phyloP scores from a whole-genome alignment of 1,139 yeast genomes.

The Lodderomyces oxycetoniae region DNA sequence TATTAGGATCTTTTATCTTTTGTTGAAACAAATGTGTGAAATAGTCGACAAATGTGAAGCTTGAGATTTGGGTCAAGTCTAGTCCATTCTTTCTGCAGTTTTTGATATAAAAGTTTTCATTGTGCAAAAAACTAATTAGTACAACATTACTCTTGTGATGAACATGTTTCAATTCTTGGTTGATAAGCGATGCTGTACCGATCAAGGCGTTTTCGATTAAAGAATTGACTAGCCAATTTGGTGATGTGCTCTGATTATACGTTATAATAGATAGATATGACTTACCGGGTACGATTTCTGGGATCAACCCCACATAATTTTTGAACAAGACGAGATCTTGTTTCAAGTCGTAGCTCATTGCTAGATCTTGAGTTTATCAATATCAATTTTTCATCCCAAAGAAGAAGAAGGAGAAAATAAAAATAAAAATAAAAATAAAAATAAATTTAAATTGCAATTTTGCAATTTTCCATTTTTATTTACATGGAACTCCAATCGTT shows the following conservation, averaged over 20 bases:
- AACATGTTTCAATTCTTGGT: conserved; percentile 27
- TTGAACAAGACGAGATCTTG: conserved; percentile 58
- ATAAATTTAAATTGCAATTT: too few relatives aligned
- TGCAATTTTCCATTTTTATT: too few relatives aligned
- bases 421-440: too few relatives aligned
- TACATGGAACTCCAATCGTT: too few relatives aligned
- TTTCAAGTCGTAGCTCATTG: too few relatives aligned
- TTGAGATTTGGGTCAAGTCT: conserved; percentile 24
- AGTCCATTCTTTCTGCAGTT: conserved; percentile 44
- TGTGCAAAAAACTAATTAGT: conserved; percentile 42
- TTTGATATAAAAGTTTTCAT: conserved; percentile 31
- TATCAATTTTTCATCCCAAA: too few relatives aligned
- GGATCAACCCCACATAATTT: conserved; percentile 48
- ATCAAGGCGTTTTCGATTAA: conserved; percentile 41
- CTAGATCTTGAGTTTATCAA: too few relatives aligned
- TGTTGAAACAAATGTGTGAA: conserved; percentile 36
- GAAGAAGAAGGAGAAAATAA: too few relatives aligned
- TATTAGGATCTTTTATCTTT: conserved; percentile 21
- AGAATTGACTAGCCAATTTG: conserved; percentile 59
- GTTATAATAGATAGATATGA: conserved; percentile 44
- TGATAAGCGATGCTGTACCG: conserved; percentile 38
- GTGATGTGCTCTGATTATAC: conserved; percentile 57
- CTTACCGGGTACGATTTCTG: conserved; percentile 17
- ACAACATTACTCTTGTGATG: conserved; percentile 28
- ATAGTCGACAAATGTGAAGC: conserved; percentile 43